Percentiles rank a stretch among this genome's conserved stretches.
Conservation (phyloP, 2,329 filamentous ascomycete genomes). For the Phaeosphaeriaceae sp. region DNA sequence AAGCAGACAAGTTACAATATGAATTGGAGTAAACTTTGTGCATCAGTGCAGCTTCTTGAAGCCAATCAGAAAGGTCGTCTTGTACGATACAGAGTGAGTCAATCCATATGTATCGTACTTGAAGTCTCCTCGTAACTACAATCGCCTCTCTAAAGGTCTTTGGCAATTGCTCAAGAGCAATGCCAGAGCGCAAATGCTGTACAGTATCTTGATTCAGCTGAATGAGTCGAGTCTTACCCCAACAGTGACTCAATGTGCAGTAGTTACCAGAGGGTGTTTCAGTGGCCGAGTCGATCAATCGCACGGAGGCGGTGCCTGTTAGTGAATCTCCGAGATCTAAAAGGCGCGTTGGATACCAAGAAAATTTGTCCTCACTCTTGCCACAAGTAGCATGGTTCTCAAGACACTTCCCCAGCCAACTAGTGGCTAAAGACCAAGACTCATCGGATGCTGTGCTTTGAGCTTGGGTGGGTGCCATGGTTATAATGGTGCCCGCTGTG, state of each 20-base stretch:
- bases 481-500: background rate
- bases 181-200: no score
- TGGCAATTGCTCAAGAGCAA: conserved; percentile 4
- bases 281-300: background rate
- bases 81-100: conserved; percentile 17
- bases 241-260: background rate
- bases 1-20: conserved; percentile 12
- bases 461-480: background rate
- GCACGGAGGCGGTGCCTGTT: background rate
- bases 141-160: conserved; percentile 27
- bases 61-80: conserved; percentile 5
- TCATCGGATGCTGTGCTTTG: background rate
- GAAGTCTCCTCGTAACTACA: conserved; percentile 8
- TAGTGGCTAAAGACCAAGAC: background rate
- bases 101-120: conserved; percentile 16
- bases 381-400: background rate
- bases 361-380: background rate
- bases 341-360: background rate
- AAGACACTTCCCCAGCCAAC: background rate
- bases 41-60: conserved; percentile 10
- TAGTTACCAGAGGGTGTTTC: background rate
- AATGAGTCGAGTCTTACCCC: background rate
- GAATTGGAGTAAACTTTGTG: conserved; percentile 12
- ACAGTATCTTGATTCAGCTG: background rate
- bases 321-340: background rate